Conservation (phyloP, 179 eudicot species). For the Corrigiola litoralis region DNA sequence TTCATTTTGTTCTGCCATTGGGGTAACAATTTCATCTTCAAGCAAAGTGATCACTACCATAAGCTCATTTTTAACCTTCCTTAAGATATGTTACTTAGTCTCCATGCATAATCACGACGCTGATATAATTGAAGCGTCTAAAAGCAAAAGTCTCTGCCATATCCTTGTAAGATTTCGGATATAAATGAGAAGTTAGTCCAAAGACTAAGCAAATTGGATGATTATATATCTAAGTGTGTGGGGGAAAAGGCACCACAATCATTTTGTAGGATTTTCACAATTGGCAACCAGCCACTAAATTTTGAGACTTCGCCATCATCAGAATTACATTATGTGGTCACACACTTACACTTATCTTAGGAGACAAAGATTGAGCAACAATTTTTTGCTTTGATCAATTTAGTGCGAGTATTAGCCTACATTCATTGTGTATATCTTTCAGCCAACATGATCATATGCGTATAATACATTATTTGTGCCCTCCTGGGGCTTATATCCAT, state of each 20-base stretch:
- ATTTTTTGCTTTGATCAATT: conserved; percentile 8
- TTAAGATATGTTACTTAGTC: conserved; percentile 21
- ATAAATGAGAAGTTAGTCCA: not conserved
- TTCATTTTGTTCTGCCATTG: conserved; percentile 16
- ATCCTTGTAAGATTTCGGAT: too few species aligned
- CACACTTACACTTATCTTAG: conserved; percentile 3
- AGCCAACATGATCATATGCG: conserved; percentile 18
- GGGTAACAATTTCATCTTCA: conserved; percentile 24
- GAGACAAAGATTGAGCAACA: conserved; percentile 18
- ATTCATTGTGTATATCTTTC: conserved; percentile 26
- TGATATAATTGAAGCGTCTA: conserved; percentile 15
- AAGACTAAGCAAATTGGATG: conserved; percentile 12
- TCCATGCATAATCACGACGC: conserved; percentile 29
- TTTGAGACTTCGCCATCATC: conserved; percentile 7
- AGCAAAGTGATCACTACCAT: conserved; percentile 24
- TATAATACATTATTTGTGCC: conserved; percentile 24
- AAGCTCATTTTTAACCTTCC: conserved; percentile 19
- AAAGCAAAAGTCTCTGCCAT: conserved; percentile 16
- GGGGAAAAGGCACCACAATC: conserved; percentile 13
- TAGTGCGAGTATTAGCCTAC: conserved; percentile 9
- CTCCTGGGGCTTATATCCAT: conserved; percentile 13
- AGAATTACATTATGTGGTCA: conserved; percentile 15
- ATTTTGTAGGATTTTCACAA: conserved; percentile 13
- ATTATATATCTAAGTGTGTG: conserved; percentile 12
- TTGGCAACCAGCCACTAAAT: conserved; percentile 16